Conservation (phyloP, 2,329 filamentous ascomycete genomes). For the Aspergillus sp. region DNA sequence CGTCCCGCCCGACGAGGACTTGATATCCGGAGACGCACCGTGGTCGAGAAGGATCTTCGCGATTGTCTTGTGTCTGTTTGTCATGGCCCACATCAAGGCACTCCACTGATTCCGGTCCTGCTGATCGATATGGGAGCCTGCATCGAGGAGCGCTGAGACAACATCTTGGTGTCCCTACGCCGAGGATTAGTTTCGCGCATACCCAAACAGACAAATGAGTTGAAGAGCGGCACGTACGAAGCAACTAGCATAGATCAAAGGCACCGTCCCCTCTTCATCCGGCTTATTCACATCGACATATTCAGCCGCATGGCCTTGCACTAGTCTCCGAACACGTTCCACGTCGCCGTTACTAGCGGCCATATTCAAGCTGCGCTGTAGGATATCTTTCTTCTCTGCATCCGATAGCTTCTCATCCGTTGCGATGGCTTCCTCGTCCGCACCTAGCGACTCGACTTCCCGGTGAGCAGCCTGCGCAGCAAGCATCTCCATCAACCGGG, state of each 20-base stretch:
- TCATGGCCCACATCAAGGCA: conserved; percentile 99
- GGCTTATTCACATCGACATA: conserved; percentile 83
- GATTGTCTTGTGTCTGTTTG: conserved; percentile 93
- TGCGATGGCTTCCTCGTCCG: conserved; percentile 78
- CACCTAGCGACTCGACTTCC: conserved; percentile 66
- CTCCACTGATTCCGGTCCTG: conserved; percentile 98
- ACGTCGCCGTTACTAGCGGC: conserved; percentile 95
- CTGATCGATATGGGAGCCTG: conserved; percentile 84
- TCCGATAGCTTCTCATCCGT: conserved; percentile 71
- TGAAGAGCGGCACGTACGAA: conserved; percentile 65
- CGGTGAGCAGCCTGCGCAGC: conserved; percentile 88
- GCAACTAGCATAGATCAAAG: conserved; percentile 95
- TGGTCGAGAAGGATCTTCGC: conserved; percentile 90
- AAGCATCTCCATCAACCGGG: conserved; percentile 90
- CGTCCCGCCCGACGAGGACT: conserved; percentile 89
- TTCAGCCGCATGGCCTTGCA: conserved; percentile 70
- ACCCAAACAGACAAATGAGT: neutral
- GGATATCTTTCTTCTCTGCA: conserved; percentile 74
- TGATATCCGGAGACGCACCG: conserved; percentile 92
- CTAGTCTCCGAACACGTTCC: conserved; percentile 73
- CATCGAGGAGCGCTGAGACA: conserved; percentile 78
- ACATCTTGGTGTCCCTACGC: conserved; percentile 81
- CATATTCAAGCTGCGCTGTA: conserved; percentile 91
- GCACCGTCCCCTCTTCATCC: conserved; percentile 94
- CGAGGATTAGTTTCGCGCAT: neutral